Base-by-base conservation (phyloP, 306 rosid species). In the Dalbergia cultrata region DNA sequence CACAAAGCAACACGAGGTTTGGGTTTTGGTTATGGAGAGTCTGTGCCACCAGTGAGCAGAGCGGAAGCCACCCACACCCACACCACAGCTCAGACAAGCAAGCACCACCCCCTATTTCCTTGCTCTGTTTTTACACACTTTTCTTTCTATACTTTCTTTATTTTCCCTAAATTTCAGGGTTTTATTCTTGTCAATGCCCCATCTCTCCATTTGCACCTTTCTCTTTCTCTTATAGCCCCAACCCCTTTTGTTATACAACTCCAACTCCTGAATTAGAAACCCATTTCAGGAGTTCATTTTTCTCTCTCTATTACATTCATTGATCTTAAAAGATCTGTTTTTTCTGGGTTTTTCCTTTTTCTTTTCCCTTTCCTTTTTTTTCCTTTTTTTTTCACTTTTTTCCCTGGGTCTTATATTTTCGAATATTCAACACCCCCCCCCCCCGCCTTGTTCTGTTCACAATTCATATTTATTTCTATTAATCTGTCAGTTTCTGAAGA, bases 261-360 rank as follows among this genome's bases (percentile, higher is more conserved):
- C 54, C 63, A 17, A 49, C 80, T 80, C 80, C 67, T 67, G 39
- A 74, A 21, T 60, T 70, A 80, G 37, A 1, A 14, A 78, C 67
- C 82, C 74, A 54, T 85, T 85, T 83, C 78, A 69, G 74, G 72
- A 50, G 22, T 50, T 74, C 88, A 60, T 5, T 19, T 73, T 76
- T 78, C 65, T 57, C 43, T 61, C 31, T 45, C 6, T 47, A 35
- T 64, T 39, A 26, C 82, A 68, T 79, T 79, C 50, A 56, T 76
- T 60, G n/a, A 8, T 69, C 59, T 74, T 71, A 13, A 18, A 70
- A 78, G 68, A 85, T 85, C 85, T 85, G 45, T 53, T 85, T 74
- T 75, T 61, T 52, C 63, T 35, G 31, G 81, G 69, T 49, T 78
- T 71, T 84, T 50, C 22, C 4, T 35, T 19, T 12, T 13, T 10